Evolutionary conservation across 2,329 filamentous ascomycete genomes (phyloP).

Genomic region (Nigrograna mackinnonii): DNA sequence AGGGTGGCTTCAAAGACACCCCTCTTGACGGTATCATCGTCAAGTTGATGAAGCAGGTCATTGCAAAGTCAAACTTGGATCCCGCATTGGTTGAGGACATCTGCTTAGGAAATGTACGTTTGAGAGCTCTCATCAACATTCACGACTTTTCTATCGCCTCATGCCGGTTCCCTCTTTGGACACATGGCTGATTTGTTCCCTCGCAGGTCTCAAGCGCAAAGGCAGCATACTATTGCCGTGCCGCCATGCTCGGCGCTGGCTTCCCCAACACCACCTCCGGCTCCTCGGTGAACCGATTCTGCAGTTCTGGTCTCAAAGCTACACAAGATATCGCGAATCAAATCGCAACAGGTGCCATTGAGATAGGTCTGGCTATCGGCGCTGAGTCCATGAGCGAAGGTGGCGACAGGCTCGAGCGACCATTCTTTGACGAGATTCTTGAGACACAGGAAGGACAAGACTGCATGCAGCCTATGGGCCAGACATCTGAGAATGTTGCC

Average conservation of each 20-base stretch:
- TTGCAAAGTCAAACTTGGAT: slow-evolving; percentile 73
- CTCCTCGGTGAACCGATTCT: slow-evolving; percentile 91
- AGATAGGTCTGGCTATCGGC: slow-evolving; percentile 84
- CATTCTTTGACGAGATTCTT: slow-evolving; percentile 78
- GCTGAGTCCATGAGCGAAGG: slow-evolving; percentile 84
- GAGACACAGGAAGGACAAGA: slow-evolving; percentile 76
- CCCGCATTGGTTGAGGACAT: slow-evolving; percentile 86
- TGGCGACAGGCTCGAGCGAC: slow-evolving; percentile 69
- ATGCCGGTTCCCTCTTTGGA: too few species aligned
- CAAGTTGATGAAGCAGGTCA: slow-evolving; percentile 71
- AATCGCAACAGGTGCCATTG: slow-evolving; percentile 79
- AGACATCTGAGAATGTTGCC: slow-evolving; percentile 95
- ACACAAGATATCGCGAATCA: slow-evolving; percentile 92
- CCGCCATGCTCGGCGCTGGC: slow-evolving; percentile 85
- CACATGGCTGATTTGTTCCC: too few species aligned
- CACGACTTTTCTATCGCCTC: neutral
- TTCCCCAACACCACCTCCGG: slow-evolving; percentile 88
- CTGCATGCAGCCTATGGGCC: slow-evolving; percentile 95
- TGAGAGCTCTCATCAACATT: neutral
- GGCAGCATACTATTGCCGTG: slow-evolving; percentile 88
- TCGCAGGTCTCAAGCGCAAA: slow-evolving; percentile 77
- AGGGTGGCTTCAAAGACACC: slow-evolving; percentile 96
- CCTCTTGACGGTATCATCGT: slow-evolving; percentile 84
- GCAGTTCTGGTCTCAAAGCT: slow-evolving; percentile 93
- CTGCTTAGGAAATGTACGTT: slow-evolving; percentile 81